These are phyloP conservation scores for Hibiscus syriacus DNA, from an alignment of 345 rosid species.

Conservation along the genomic window DNA sequence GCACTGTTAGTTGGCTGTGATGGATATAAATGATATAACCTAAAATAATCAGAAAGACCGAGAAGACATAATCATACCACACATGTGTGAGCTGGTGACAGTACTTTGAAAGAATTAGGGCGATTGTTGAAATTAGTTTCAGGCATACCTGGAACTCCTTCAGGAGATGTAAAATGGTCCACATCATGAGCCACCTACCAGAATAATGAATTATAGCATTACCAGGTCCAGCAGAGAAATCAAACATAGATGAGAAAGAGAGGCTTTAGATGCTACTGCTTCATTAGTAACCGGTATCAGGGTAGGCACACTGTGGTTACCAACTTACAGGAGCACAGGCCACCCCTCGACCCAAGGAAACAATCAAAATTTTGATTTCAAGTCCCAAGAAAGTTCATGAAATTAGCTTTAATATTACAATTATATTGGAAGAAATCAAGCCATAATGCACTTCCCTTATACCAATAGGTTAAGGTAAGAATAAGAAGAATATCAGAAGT, in stretches of 20 bases:
- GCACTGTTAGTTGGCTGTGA: not conserved
- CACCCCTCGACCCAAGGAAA: not conserved
- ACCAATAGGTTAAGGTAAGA: not conserved
- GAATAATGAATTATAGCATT: constrained; percentile 7
- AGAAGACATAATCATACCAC: constrained; percentile 33
- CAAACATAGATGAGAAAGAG: not conserved
- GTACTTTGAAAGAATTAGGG: constrained; percentile 67
- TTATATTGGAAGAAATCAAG: not conserved
- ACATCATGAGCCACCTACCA: constrained; percentile 58
- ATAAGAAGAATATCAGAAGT: constrained; percentile 2
- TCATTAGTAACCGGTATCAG: not conserved
- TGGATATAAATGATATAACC: not conserved
- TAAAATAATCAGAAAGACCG: not conserved
- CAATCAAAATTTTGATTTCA: not conserved
- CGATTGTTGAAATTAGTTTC: constrained; percentile 78
- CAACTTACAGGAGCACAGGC: not conserved
- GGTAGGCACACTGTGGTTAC: not conserved
- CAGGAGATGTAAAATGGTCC: constrained; percentile 69
- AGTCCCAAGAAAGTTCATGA: not conserved
- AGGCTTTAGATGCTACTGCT: not conserved
- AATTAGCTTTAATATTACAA: not conserved
- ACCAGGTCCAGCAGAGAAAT: constrained; percentile 5
- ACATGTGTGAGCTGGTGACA: constrained; percentile 58
- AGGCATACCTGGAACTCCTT: constrained; percentile 68
- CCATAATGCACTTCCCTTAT: not conserved